Evolutionary conservation across 306 rosid genomes (phyloP).

Genomic region (Lupinus albus): DNA sequence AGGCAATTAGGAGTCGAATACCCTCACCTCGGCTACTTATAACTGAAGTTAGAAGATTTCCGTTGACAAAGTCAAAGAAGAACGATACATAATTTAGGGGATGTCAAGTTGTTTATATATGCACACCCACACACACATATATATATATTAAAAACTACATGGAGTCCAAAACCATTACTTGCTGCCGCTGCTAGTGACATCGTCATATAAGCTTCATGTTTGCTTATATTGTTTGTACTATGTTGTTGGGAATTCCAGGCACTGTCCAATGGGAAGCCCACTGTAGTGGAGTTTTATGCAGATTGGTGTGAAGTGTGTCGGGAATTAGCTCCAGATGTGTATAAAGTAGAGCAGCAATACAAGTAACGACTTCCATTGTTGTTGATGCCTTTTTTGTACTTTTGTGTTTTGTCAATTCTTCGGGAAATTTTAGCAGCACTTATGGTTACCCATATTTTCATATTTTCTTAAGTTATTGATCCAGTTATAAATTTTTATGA

Average conservation of each 20-base stretch:
- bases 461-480: background rate
- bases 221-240: conserved; percentile 16
- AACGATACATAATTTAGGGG: no score
- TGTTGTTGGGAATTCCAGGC: conserved; percentile 55
- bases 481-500: conserved; percentile 23
- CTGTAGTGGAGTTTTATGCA: conserved; percentile 96
- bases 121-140: no score
- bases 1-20: no score
- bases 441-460: background rate
- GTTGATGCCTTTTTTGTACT: background rate
- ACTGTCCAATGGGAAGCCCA: conserved; percentile 91
- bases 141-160: no score
- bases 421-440: background rate
- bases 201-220: conserved; percentile 1
- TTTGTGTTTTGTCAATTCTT: conserved; percentile 11
- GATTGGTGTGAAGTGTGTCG: conserved; percentile 99
- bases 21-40: no score
- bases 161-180: no score
- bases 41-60: no score
- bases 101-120: no score
- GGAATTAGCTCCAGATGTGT: conserved; percentile 92
- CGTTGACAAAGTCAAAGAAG: no score
- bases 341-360: conserved; percentile 89
- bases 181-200: no score
- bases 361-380: conserved; percentile 58